A percentile compares a stretch with the other conserved stretches of the same genome.
Evolutionary conservation across 1,139 yeast genomes (phyloP).

Genomic region (Zygosaccharomyces pseudobailii): DNA sequence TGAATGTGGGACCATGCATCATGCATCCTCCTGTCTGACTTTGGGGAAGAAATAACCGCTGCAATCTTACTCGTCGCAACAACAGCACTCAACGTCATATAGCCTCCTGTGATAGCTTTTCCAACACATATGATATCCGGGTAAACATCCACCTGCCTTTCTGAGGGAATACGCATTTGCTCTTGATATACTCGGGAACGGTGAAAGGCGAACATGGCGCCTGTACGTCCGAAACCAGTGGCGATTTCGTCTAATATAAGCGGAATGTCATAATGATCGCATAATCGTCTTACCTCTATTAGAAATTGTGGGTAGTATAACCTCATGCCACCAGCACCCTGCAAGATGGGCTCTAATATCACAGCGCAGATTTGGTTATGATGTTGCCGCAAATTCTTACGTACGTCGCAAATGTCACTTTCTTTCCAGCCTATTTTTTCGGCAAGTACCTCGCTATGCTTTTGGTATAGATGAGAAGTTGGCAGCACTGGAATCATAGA

Average conservation of each 20-base stretch:
- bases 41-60: constrained; percentile 11
- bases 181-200: constrained; percentile 21
- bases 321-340: constrained; percentile 39
- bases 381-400: constrained; percentile 24
- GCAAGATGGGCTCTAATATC: constrained; percentile 36
- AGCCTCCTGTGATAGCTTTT: constrained; percentile 35
- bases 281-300: constrained; percentile 31
- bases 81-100: constrained; percentile 34
- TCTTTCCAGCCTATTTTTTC: constrained; percentile 12
- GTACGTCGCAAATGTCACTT: constrained; percentile 31
- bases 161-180: constrained; percentile 6
- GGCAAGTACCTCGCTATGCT: constrained; percentile 8
- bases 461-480: constrained; percentile 7
- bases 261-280: constrained; percentile 31
- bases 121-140: constrained; percentile 35
- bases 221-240: constrained; percentile 37
- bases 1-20: constrained; percentile 38
- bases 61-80: constrained; percentile 25
- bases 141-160: constrained; percentile 23
- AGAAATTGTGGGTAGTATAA: constrained; percentile 34
- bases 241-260: constrained; percentile 36
- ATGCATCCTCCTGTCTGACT: constrained; percentile 22
- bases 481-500: constrained; percentile 19
- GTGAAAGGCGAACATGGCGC: constrained; percentile 33
- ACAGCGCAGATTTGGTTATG: constrained; percentile 35